A percentile compares a stretch with the other conserved stretches of the same genome.
Evolutionary conservation across 2,329 filamentous ascomycete species (phyloP).

Genomic region (Pseudocercospora fuligena): DNA sequence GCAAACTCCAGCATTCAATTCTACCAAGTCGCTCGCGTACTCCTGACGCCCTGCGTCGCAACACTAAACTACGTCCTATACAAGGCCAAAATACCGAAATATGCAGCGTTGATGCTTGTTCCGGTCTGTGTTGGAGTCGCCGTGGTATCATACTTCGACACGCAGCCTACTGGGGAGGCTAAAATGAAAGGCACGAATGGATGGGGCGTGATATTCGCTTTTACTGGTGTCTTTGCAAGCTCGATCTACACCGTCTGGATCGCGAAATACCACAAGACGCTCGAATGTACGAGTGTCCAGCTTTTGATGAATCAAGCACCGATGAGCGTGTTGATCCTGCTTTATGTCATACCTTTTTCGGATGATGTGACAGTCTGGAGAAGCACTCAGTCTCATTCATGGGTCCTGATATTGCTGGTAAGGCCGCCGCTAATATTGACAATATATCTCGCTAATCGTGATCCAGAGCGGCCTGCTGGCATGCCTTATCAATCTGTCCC

Average conservation of each 20-base stretch:
- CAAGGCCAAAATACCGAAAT: constrained; percentile 58
- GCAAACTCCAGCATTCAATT: constrained; percentile 71
- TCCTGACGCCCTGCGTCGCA: constrained; percentile 69
- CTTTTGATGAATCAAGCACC: constrained; percentile 71
- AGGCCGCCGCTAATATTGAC: constrained; percentile 29
- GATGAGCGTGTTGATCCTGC: constrained; percentile 64
- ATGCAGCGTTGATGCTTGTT: constrained; percentile 59
- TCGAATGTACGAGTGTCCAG: constrained; percentile 71
- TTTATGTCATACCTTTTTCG: constrained; percentile 69
- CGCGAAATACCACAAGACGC: constrained; percentile 66
- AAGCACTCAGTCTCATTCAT: constrained; percentile 49
- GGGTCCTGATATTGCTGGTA: constrained; percentile 61
- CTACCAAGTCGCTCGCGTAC: constrained; percentile 71
- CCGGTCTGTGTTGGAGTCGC: constrained; percentile 69
- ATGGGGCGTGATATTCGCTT: constrained; percentile 67
- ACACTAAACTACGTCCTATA: constrained; percentile 69
- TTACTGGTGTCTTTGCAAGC: constrained; percentile 67
- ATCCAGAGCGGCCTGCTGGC: constrained; percentile 66
- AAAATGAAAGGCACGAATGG: constrained; percentile 58
- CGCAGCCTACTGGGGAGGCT: constrained; percentile 49
- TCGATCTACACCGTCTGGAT: constrained; percentile 74
- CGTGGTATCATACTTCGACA: constrained; percentile 71
- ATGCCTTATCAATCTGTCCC: constrained; percentile 62
- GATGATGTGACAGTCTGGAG: constrained; percentile 66
- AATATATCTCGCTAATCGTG: constrained; percentile 14